Percentiles rank a stretch among this genome's conserved stretches.
phyloP scores from a whole-genome alignment of 1,284 basidiomycete species.

The Bondarzewia mesenterica region DNA sequence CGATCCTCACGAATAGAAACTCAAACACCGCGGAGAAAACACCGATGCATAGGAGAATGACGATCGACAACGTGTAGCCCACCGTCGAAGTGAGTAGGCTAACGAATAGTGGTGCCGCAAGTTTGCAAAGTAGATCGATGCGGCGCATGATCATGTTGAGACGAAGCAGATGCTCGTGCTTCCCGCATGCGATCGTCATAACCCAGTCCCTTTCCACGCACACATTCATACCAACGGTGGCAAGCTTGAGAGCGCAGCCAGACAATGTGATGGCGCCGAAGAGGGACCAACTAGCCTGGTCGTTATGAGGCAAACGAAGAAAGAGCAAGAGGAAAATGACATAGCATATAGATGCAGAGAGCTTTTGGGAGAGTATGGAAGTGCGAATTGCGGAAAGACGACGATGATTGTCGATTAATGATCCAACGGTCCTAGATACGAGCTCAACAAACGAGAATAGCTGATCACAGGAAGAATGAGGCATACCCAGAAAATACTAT shows the following conservation, averaged over 20 bases:
- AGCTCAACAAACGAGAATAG: constrained; percentile 22
- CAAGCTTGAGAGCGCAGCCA: constrained; percentile 33
- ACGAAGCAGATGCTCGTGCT: constrained; percentile 22
- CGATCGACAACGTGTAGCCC: constrained; percentile 23
- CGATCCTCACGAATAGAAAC: constrained; percentile 21
- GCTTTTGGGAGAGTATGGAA: constrained; percentile 33
- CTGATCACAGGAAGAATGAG: constrained; percentile 12
- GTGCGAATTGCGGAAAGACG: constrained; percentile 28
- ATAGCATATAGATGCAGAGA: constrained; percentile 26
- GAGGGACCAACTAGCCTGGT: constrained; percentile 8
- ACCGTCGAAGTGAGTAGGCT: constrained; percentile 36
- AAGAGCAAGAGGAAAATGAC: constrained; percentile 24
- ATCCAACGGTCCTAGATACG: constrained; percentile 22
- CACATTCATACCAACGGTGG: constrained; percentile 38
- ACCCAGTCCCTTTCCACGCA: constrained; percentile 55
- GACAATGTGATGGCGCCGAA: constrained; percentile 32
- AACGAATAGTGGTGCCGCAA: constrained; percentile 46
- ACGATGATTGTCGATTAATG: constrained; percentile 28
- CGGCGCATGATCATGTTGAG: constrained; percentile 37
- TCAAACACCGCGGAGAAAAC: constrained; percentile 26
- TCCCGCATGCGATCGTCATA: constrained; percentile 30
- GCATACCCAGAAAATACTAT: constrained; percentile 17
- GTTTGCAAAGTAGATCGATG: constrained; percentile 47
- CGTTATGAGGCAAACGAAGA: constrained; percentile 8
- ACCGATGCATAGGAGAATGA: constrained; percentile 25